These are phyloP conservation scores for Zygotorulaspora chibaensis DNA, from an alignment of 805 yeast species.

Conservation along the genomic window DNA sequence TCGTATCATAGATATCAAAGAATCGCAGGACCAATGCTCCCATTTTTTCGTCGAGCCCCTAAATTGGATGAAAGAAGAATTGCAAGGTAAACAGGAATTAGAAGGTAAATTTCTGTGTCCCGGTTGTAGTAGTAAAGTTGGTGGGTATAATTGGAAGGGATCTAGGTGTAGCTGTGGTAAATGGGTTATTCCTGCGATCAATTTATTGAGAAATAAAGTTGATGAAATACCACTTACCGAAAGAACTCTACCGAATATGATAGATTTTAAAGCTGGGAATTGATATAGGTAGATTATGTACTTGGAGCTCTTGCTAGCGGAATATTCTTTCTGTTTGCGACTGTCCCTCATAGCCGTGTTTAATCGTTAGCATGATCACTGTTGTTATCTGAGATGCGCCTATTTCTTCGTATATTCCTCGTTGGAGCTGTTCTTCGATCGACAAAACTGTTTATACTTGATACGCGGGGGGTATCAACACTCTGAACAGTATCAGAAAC, in stretches of 20 bases:
- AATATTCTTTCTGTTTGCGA: neutral
- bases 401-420: conserved; percentile 21
- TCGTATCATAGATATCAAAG: conserved; percentile 53
- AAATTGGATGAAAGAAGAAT: conserved; percentile 83
- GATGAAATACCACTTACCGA: conserved; percentile 47
- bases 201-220: conserved; percentile 73
- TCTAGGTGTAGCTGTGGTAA: conserved; percentile 89
- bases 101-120: conserved; percentile 89
- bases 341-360: neutral
- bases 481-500: conserved; percentile 18
- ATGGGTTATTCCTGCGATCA: conserved; percentile 93
- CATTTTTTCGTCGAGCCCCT: conserved; percentile 87
- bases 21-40: conserved; percentile 63
- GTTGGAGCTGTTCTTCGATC: conserved; percentile 6
- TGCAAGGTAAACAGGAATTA: conserved; percentile 59
- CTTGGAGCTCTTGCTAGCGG: neutral
- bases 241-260: conserved; percentile 24
- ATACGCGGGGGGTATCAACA: conserved; percentile 12
- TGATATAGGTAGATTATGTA: neutral
- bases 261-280: conserved; percentile 15
- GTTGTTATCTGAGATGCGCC: conserved; percentile 9
- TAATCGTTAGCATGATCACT: conserved; percentile 7
- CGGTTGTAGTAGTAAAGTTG: conserved; percentile 78
- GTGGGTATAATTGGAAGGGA: conserved; percentile 93
- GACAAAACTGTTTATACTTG: conserved; percentile 13